phyloP scores from a whole-genome alignment of 208 protist species.

The Acanthamoeba culbertsoni region DNA sequence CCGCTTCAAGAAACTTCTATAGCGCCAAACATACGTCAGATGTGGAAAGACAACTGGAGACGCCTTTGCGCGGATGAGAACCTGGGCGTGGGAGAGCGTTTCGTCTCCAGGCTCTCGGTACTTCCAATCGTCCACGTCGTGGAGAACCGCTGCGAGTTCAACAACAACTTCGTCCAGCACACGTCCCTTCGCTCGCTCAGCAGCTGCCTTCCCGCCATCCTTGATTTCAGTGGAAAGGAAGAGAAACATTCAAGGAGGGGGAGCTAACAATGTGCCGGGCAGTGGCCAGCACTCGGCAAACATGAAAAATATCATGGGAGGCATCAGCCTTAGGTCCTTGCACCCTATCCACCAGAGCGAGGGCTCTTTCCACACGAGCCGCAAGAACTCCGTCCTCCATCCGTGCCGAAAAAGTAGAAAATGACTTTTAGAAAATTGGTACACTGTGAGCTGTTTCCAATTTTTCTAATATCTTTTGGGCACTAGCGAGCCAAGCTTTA shows the following conservation, averaged over 20 bases:
- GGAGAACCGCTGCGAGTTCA: conserved; percentile 72
- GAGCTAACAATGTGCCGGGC: neutral
- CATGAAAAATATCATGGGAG: neutral
- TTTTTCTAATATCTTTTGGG: too few species aligned
- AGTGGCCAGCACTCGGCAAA: neutral
- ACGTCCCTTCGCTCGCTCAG: neutral
- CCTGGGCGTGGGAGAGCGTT: neutral
- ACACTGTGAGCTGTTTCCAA: too few species aligned
- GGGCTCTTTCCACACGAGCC: neutral
- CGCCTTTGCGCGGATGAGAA: too few species aligned
- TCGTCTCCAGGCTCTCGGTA: conserved; percentile 12
- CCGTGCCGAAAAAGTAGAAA: too few species aligned
- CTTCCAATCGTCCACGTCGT: conserved; percentile 77
- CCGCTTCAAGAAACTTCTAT: conserved; percentile 47
- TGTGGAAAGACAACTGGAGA: too few species aligned
- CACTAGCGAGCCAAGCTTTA: too few species aligned
- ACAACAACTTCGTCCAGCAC: conserved; percentile 64
- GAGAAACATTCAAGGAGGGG: neutral
- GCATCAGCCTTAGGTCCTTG: neutral
- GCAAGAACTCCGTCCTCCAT: too few species aligned
- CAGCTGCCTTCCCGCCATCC: neutral
- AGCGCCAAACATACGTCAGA: too few species aligned
- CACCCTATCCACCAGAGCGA: neutral
- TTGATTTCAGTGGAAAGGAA: neutral
- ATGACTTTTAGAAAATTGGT: too few species aligned